Percentiles rank a stretch among this genome's conserved stretches.
These are phyloP conservation scores for Phytopythium litorale DNA, from an alignment of 352 stramenopile species.

Conservation along the genomic window DNA sequence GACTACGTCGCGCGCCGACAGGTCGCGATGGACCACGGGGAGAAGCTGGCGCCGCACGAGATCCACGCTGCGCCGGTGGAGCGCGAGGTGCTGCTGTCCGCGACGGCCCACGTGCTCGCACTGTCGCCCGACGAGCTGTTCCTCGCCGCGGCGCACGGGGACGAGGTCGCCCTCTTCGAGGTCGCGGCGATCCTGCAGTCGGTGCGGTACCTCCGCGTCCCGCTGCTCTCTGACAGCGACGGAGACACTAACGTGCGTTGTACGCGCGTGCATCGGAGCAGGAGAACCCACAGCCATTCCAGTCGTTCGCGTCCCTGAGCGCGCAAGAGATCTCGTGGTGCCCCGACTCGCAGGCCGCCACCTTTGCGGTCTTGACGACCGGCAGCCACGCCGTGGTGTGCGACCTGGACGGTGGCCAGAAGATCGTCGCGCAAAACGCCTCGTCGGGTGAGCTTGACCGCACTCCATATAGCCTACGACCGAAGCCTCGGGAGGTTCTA, in stretches of 20 bases:
- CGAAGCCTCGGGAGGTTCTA: neutral
- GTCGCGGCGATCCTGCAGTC: slow-evolving; percentile 43
- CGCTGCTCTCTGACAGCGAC: neutral
- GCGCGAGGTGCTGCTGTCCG: slow-evolving; percentile 33
- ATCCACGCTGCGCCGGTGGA: slow-evolving; percentile 29
- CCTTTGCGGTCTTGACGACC: slow-evolving; percentile 37
- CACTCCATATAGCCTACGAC: neutral
- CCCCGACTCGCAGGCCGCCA: slow-evolving; percentile 15
- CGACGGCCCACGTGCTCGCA: slow-evolving; percentile 42
- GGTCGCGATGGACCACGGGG: slow-evolving; percentile 47
- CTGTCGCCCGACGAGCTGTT: slow-evolving; percentile 49
- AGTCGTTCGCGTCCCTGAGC: slow-evolving; percentile 28
- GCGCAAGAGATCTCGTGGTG: slow-evolving; percentile 54
- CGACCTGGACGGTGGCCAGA: slow-evolving; percentile 20
- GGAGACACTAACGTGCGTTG: neutral
- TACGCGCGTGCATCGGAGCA: no score
- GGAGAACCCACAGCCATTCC: slow-evolving; percentile 27
- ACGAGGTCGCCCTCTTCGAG: slow-evolving; percentile 50
- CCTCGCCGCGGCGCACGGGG: slow-evolving; percentile 48
- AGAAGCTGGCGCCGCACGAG: slow-evolving; percentile 46
- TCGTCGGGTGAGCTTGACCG: slow-evolving; percentile 19
- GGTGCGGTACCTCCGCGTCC: slow-evolving; percentile 22
- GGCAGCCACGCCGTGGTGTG: slow-evolving; percentile 40
- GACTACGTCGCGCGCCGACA: slow-evolving; percentile 46
- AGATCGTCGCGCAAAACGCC: slow-evolving; percentile 15